phyloP scores from a whole-genome alignment of 108 stramenopile species.

The Cyclotella cryptica region DNA sequence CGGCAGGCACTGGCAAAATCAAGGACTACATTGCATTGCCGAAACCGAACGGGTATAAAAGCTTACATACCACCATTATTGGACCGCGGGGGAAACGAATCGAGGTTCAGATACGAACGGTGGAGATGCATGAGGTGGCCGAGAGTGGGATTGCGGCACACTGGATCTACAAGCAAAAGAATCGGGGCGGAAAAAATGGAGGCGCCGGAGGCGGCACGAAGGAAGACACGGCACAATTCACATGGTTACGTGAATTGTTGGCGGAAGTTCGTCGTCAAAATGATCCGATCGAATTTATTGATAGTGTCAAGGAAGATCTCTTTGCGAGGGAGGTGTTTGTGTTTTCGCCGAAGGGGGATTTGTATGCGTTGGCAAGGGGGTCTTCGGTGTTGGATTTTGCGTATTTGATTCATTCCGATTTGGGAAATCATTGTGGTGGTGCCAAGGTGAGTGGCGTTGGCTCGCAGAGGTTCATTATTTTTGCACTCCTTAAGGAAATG shows the following conservation, averaged over 20 bases:
- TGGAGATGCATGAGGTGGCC: conserved; percentile 60
- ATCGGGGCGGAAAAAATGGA: background rate
- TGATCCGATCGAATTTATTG: conserved; percentile 29
- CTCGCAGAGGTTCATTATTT: background rate
- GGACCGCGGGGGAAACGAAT: conserved; percentile 33
- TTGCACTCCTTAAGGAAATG: too few species aligned
- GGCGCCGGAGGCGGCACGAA: background rate
- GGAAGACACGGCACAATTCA: conserved; percentile 26
- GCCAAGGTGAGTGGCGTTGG: conserved; percentile 10
- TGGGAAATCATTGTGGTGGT: conserved; percentile 31
- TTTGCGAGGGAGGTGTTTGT: conserved; percentile 34
- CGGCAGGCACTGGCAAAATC: conserved; percentile 36
- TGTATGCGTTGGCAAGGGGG: conserved; percentile 32
- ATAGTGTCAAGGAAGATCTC: conserved; percentile 43
- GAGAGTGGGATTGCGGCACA: conserved; percentile 64
- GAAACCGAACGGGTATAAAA: conserved; percentile 70
- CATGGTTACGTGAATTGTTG: conserved; percentile 35
- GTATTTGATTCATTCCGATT: conserved; percentile 32
- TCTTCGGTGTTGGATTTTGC: conserved; percentile 48
- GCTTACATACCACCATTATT: conserved; percentile 60
- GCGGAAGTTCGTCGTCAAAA: conserved; percentile 24
- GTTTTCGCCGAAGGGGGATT: conserved; percentile 35
- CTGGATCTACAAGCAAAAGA: conserved; percentile 50
- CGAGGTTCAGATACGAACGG: conserved; percentile 59
- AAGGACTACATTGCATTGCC: conserved; percentile 71